A percentile compares a stretch with the other conserved stretches of the same genome.
Conservation (phyloP, 1,284 basidiomycete genomes). For the Heterobasidion parviporum region DNA sequence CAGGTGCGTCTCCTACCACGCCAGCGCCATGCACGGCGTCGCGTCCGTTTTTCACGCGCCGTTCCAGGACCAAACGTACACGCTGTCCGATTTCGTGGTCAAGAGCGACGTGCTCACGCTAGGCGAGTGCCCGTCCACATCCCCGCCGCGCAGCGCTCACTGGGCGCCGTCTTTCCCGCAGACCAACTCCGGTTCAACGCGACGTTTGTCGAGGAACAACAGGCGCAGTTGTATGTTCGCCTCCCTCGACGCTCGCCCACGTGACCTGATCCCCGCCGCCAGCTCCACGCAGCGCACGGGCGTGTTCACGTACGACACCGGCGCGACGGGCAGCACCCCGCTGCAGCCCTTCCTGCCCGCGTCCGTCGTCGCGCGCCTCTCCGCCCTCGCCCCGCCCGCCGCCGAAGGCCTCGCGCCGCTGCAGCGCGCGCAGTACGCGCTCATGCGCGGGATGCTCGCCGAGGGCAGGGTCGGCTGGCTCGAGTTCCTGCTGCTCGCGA, state of each 20-base stretch:
- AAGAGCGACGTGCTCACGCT: conserved; percentile 9
- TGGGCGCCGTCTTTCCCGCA: not conserved
- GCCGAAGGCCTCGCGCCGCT: conserved; percentile 4
- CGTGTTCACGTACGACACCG: conserved; percentile 11
- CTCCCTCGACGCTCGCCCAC: not conserved
- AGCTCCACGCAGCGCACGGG: conserved; percentile 5
- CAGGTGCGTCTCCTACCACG: conserved; percentile 2
- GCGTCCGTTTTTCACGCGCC: not conserved
- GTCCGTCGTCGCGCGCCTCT: not conserved
- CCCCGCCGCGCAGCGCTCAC: no score
- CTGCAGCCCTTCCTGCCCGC: conserved; percentile 8
- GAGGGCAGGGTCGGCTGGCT: conserved; percentile 12
- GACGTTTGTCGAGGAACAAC: conserved; percentile 7
- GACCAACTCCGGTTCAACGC: conserved; percentile 10
- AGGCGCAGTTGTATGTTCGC: conserved; percentile 6
- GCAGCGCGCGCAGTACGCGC: conserved; percentile 8
- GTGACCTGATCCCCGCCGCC: not conserved
- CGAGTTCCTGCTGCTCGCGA: conserved; percentile 10
- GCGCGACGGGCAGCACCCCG: conserved; percentile 7
- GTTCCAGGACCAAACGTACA: conserved; percentile 11
- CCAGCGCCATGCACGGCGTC: not conserved
- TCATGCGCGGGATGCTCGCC: conserved; percentile 8
- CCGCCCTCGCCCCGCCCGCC: not conserved
- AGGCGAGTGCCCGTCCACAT: conserved; percentile 1
- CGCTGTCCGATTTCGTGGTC: conserved; percentile 7